Conservation (phyloP, 306 rosid genomes). For the Citrullus amarus region DNA sequence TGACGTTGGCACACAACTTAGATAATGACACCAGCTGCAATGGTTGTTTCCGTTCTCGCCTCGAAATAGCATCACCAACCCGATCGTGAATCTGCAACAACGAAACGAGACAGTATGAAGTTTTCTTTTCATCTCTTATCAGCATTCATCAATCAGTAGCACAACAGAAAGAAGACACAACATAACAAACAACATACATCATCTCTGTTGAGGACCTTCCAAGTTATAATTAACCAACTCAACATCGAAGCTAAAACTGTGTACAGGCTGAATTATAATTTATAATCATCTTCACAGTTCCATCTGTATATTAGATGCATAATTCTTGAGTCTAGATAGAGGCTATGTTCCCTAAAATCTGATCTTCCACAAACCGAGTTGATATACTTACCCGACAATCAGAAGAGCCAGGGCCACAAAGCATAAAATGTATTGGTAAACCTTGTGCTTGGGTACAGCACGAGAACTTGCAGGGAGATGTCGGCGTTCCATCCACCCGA, state of each 20-base stretch:
- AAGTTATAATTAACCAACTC: not conserved
- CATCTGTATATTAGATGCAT: not conserved
- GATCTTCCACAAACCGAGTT: not conserved
- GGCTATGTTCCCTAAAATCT: not conserved
- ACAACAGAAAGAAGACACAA: not conserved
- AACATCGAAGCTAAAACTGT: not conserved
- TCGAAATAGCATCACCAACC: slow-evolving; percentile 32
- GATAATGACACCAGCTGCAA: slow-evolving; percentile 44
- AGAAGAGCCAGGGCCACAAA: slow-evolving; percentile 1
- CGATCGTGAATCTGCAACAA: slow-evolving; percentile 19
- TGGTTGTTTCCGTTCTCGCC: slow-evolving; percentile 32
- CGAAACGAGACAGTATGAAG: not conserved
- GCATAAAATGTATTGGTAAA: slow-evolving; percentile 3
- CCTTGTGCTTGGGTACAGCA: slow-evolving; percentile 5
- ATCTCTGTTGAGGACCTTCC: not conserved
- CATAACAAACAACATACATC: not conserved
- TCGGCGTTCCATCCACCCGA: slow-evolving; percentile 8
- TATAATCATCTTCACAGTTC: not conserved
- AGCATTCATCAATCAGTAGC: not conserved
- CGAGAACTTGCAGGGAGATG: not conserved
- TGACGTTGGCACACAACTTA: slow-evolving; percentile 36
- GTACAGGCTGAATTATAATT: not conserved
- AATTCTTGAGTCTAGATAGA: not conserved
- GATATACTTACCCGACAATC: not conserved
- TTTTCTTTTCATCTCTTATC: not conserved